A percentile compares a stretch with the other conserved stretches of the same genome.
Conservation (phyloP, 805 yeast genomes). For the Isabelozyma gotoi region DNA sequence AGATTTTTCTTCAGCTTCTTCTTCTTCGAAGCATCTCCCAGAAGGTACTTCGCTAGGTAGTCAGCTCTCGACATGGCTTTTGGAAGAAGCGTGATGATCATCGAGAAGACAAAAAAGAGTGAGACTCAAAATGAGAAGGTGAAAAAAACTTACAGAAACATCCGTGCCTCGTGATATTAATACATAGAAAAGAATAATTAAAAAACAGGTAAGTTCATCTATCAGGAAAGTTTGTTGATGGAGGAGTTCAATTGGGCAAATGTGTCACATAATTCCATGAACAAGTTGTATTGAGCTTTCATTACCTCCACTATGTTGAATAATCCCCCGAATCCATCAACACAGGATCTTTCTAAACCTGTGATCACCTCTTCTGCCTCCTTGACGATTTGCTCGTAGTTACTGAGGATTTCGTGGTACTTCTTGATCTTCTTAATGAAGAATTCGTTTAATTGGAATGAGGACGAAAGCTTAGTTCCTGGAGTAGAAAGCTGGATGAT, state of each 20-base stretch:
- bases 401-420: constrained; percentile 47
- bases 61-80: constrained; percentile 25
- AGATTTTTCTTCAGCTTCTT: constrained; percentile 14
- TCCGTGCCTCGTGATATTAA: background rate
- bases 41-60: constrained; percentile 30
- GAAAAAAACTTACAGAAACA: no score
- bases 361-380: constrained; percentile 56
- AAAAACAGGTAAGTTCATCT: no score
- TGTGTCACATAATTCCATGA: constrained; percentile 73
- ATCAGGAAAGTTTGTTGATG: background rate
- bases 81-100: background rate
- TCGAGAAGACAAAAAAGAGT: background rate
- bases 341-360: constrained; percentile 39
- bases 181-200: no score
- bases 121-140: background rate
- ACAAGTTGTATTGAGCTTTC: constrained; percentile 64
- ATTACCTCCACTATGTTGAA: constrained; percentile 57
- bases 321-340: constrained; percentile 40
- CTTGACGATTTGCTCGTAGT: constrained; percentile 61
- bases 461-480: constrained; percentile 56
- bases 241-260: constrained; percentile 62
- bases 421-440: constrained; percentile 52
- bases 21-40: constrained; percentile 14
- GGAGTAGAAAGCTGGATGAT: constrained; percentile 52
- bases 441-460: constrained; percentile 54